Evolutionary conservation across 1,139 yeast genomes (phyloP).

Genomic region (Nakaseomyces sp.): DNA sequence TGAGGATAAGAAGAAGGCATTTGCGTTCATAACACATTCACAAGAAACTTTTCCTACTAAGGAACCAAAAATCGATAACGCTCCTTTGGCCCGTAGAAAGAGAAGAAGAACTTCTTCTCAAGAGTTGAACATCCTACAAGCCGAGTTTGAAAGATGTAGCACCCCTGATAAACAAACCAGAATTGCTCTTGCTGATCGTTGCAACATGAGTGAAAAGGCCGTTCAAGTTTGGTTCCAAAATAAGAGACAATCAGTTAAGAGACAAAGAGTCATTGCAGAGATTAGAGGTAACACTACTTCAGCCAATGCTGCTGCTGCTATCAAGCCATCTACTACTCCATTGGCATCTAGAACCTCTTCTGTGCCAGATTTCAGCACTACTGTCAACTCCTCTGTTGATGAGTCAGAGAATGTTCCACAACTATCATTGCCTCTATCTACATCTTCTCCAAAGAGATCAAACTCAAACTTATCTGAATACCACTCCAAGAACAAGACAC

Average conservation of each 20-base stretch:
- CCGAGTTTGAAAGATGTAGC: constrained; percentile 64
- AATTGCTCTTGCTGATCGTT: constrained; percentile 63
- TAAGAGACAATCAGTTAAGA: constrained; percentile 75
- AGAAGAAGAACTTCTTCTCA: constrained; percentile 90
- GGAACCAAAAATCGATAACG: constrained; percentile 82
- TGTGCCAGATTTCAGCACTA: constrained; percentile 6
- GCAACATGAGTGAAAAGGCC: constrained; percentile 92
- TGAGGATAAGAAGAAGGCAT: constrained; percentile 39
- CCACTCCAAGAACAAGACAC: background rate
- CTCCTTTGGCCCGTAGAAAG: constrained; percentile 83
- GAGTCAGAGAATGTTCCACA: constrained; percentile 7
- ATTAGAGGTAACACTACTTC: background rate
- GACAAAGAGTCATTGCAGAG: constrained; percentile 11
- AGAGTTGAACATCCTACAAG: constrained; percentile 71
- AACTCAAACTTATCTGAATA: background rate
- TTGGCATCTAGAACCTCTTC: constrained; percentile 9
- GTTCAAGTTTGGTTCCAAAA: constrained; percentile 98
- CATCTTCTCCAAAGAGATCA: constrained; percentile 10
- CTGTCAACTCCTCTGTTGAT: background rate
- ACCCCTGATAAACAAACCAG: constrained; percentile 78
- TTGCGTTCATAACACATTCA: constrained; percentile 87
- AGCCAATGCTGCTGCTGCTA: background rate
- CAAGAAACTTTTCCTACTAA: constrained; percentile 77
- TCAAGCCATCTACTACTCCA: constrained; percentile 9
- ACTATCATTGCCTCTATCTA: constrained; percentile 4